These are phyloP conservation scores for Talaromyces nanjingensis DNA, from an alignment of 495 filamentous ascomycete genomes.

Conservation along the genomic window DNA sequence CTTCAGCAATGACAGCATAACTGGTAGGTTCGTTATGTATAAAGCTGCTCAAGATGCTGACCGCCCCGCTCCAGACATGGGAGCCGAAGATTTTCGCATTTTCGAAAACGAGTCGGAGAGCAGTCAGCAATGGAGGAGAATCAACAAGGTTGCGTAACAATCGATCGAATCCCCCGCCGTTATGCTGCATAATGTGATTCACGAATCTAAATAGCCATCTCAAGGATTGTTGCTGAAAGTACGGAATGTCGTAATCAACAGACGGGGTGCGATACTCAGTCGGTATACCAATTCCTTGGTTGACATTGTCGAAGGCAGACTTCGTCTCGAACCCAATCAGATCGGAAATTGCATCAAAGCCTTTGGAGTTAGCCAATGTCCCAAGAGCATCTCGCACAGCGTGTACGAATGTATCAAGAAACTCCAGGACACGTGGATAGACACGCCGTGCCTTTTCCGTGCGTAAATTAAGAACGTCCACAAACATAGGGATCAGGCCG, in stretches of 20 bases:
- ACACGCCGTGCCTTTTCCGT: conserved; percentile 76
- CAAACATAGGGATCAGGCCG: conserved; percentile 79
- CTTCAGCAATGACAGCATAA: conserved; percentile 89
- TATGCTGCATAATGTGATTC: conserved; percentile 87
- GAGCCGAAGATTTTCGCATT: conserved; percentile 76
- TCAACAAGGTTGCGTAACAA: conserved; percentile 90
- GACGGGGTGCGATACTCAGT: conserved; percentile 68
- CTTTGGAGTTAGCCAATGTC: conserved; percentile 67
- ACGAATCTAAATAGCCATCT: conserved; percentile 94
- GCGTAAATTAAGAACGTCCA: conserved; percentile 81
- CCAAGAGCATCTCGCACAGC: conserved; percentile 73
- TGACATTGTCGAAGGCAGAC: conserved; percentile 55
- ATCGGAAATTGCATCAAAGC: conserved; percentile 79
- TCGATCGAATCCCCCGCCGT: conserved; percentile 78
- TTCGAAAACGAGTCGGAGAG: conserved; percentile 72
- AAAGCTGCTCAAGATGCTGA: conserved; percentile 87
- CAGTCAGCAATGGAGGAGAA: conserved; percentile 72
- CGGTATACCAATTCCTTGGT: conserved; percentile 65
- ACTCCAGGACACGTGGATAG: conserved; percentile 70
- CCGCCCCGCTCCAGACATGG: conserved; percentile 86
- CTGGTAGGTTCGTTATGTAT: conserved; percentile 99
- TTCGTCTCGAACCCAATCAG: conserved; percentile 76
- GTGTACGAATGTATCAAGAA: conserved; percentile 82
- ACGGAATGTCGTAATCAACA: conserved; percentile 89
- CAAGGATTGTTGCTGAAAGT: conserved; percentile 82